Base-by-base conservation (phyloP, 2,329 filamentous ascomycete genomes). In the Colletotrichum sp. region DNA sequence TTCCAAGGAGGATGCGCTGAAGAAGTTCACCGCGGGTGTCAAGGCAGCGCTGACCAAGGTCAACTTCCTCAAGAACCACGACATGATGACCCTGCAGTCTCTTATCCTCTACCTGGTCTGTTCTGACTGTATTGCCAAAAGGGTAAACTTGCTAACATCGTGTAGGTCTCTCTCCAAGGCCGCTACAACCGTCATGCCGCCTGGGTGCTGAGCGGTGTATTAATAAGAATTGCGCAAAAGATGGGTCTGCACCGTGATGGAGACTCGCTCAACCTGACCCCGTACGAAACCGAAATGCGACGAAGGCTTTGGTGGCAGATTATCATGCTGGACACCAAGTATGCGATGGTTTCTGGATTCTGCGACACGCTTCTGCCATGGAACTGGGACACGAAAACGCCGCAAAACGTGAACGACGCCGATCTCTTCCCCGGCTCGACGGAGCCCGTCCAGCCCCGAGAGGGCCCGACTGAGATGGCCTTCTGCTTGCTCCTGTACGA, bases 221-320 rank as follows among this genome's bases (percentile, higher is more conserved):
- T 91, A 7, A 86, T 94, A 38, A 89, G 93, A 24, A 91, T 94
- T 68, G 92, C 92, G 2, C 90, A 93, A 80, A 92, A 92, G 80
- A 92, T 94, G 87, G 93, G 93, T 1, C 86, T 94, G 64, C 92
- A 94, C 76, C 88, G 90, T 15, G 92, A 94, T 75, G 92, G 91
- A 43, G 88, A 89, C 75, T 82, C 84, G 21, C 84, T 92, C 8
- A 89, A 88, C 3, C 84, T 93, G 3, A 86, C 89, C 0, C 90
- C 92, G 0, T 93, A 93, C 78, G 92, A 94, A 79, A 90, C 90
- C 4, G 92, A 94, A 80, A 93, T 94, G 87, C 88, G 92, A n/a
- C 86, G 92, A 58, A 87, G 93, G 8, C 86, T 94, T 24, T 94
- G 92, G 92, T 93, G 91, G 92, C 89, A 91, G 79, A 88, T 93